phyloP scores from a whole-genome alignment of 2,329 filamentous ascomycete species.

The Knoxdaviesia capensis region DNA sequence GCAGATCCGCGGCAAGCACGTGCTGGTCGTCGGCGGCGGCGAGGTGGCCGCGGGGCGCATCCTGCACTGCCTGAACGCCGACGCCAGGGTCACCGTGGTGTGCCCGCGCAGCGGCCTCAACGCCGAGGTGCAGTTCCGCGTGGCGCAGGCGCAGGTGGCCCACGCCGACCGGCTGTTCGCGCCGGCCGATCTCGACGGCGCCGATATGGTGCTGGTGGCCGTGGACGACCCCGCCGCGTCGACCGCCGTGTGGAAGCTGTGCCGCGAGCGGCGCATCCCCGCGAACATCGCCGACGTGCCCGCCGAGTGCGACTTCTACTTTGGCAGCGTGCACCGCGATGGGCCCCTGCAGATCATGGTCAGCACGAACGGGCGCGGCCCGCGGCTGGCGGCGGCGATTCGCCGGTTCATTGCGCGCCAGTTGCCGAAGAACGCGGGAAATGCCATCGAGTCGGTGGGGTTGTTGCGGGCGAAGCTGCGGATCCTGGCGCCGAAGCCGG shows the following conservation, averaged over 20 bases:
- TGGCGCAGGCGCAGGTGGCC: slow-evolving; percentile 53
- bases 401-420: slow-evolving; percentile 58
- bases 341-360: slow-evolving; percentile 97
- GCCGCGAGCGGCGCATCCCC: slow-evolving; percentile 64
- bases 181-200: slow-evolving; percentile 63
- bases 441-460: slow-evolving; percentile 72
- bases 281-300: slow-evolving; percentile 97
- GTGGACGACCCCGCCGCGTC: slow-evolving; percentile 90
- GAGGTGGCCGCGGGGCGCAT: slow-evolving; percentile 94
- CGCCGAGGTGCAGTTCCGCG: slow-evolving; percentile 67
- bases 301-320: slow-evolving; percentile 95
- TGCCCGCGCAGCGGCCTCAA: slow-evolving; percentile 66
- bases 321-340: slow-evolving; percentile 86
- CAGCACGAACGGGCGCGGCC: slow-evolving; percentile 92
- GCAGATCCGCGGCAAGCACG: slow-evolving; percentile 76
- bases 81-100: slow-evolving; percentile 74
- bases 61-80: slow-evolving; percentile 83
- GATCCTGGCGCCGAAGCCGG: slow-evolving; percentile 47
- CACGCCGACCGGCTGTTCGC: slow-evolving; percentile 73
- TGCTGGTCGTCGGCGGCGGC: slow-evolving; percentile 86
- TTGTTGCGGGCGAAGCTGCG: slow-evolving; percentile 60
- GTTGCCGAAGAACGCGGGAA: slow-evolving; percentile 62
- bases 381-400: slow-evolving; percentile 73
- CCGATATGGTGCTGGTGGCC: slow-evolving; percentile 78
- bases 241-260: slow-evolving; percentile 77